These are phyloP conservation scores for Davidsoniella eucalypti DNA, from an alignment of 2,329 filamentous ascomycete genomes.

Conservation along the genomic window DNA sequence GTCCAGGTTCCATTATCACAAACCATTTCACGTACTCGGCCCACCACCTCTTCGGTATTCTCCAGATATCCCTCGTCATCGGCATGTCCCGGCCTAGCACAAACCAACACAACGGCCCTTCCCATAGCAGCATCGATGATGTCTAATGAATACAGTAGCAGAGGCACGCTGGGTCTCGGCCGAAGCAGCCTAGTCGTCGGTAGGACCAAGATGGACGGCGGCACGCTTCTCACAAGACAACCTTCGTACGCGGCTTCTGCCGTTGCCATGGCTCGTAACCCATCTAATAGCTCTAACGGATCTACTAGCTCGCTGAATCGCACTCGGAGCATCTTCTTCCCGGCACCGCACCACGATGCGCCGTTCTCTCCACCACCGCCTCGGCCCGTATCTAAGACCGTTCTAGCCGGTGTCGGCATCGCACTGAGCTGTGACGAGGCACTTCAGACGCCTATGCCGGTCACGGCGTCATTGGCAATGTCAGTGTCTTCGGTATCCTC, in stretches of 20 bases:
- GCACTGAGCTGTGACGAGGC: conserved; percentile 6
- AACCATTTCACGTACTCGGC: not conserved
- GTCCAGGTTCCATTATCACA: not conserved
- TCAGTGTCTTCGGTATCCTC: conserved; percentile 6
- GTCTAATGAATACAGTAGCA: not conserved
- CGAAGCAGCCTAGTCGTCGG: too few relatives aligned
- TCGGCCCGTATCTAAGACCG: not conserved
- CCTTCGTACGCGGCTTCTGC: conserved; percentile 4
- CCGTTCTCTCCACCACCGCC: conserved; percentile 4
- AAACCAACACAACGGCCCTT: not conserved
- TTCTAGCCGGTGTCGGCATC: conserved; percentile 3
- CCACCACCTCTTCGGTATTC: not conserved
- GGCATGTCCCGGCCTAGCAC: not conserved
- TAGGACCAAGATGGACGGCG: not conserved
- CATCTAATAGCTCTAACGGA: not conserved
- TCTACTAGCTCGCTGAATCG: not conserved
- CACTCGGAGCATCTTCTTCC: conserved; percentile 7
- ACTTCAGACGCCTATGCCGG: not conserved
- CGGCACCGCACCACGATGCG: conserved; percentile 3
- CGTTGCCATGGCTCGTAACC: conserved; percentile 1
- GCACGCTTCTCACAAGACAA: not conserved
- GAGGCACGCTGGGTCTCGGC: too few relatives aligned
- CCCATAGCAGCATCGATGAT: conserved; percentile 6
- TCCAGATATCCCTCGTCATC: not conserved
- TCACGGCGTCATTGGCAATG: not conserved